Percentiles rank a stretch among this genome's conserved stretches.
These are phyloP conservation scores for Umbilicaria muhlenbergii DNA, from an alignment of 495 filamentous ascomycete genomes.

Conservation along the genomic window DNA sequence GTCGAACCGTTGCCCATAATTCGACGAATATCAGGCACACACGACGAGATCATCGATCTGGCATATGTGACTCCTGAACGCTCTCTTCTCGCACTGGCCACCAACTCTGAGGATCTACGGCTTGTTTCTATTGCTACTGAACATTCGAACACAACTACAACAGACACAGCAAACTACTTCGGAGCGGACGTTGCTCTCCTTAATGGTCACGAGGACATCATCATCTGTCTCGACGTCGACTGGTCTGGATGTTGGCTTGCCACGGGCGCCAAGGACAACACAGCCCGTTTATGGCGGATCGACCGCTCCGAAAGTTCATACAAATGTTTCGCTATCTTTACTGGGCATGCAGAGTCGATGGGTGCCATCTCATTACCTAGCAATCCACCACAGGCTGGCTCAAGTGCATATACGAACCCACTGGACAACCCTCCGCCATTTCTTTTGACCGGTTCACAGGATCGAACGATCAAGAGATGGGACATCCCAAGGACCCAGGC, in stretches of 20 bases:
- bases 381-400: conserved; percentile 42
- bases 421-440: conserved; percentile 69
- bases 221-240: conserved; percentile 87
- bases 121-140: conserved; percentile 50
- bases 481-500: conserved; percentile 40
- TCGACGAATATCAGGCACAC: conserved; percentile 80
- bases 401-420: conserved; percentile 48
- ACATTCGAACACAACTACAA: conserved; percentile 17
- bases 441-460: conserved; percentile 80
- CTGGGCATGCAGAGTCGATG: conserved; percentile 86
- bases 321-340: conserved; percentile 62
- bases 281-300: conserved; percentile 77
- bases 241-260: conserved; percentile 96
- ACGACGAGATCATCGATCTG: conserved; percentile 93
- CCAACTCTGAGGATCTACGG: conserved; percentile 86
- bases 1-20: conserved; percentile 35
- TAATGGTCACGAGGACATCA: conserved; percentile 83
- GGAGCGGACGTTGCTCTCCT: conserved; percentile 76
- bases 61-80: conserved; percentile 66
- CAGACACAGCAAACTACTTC: conserved; percentile 41
- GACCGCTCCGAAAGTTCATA: conserved; percentile 64
- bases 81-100: conserved; percentile 75
- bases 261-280: conserved; percentile 92
- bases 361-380: conserved; percentile 81
- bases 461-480: conserved; percentile 88